Evolutionary conservation across 2,329 filamentous ascomycete genomes (phyloP), one percentile per base, ranked within the genome.

Genomic region (Geosmithia morbida): DNA sequence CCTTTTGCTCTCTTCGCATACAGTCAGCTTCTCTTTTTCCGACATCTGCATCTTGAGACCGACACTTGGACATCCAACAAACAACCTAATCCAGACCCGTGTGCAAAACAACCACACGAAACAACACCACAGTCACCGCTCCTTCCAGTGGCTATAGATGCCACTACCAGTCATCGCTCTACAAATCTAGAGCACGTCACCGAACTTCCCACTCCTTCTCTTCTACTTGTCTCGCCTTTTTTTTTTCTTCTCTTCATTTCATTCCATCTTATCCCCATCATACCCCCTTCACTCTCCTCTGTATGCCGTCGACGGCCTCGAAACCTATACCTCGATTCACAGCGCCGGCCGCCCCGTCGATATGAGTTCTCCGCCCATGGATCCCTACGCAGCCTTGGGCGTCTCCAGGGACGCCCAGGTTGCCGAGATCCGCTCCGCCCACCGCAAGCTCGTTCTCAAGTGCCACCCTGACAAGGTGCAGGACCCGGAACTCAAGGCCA

Each of bases 381-480:
- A 97, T 67, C 90, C 87, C 45, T 95, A 94, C 70, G 77, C 72
- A 58, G 72, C 77, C 48, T 74, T 96, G 45, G 85, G 85, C 47
- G 75, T 96, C 49, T 61, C 80, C 51, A 83, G 78, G 59, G 77
- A 83, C 63, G 85, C 86, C 44, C 77, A 84, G 51, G 61, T 80
- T 41, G 55, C 79, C 44, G 77, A 83, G 55, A 90, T 96, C 62
- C 83, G 86, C 58, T 75, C 78, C 46, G 83, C 86, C 16, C 82
- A 95, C 67, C 81, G 85, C 56, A 94, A 94, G 63, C 79, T 94
- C 41, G 86, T 87, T 37, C 76, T 95, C 55, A 87, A 85, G 63
- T 89, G 84, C 60, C 89, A 96, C 56, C 89, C 89, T 33, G 89
- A 96, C 71, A 94, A 95, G 67, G 79, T 94, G 52, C 82, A 87